These are phyloP conservation scores for Collybiopsis confluens DNA, from an alignment of 768 basidiomycete genomes.

Conservation along the genomic window DNA sequence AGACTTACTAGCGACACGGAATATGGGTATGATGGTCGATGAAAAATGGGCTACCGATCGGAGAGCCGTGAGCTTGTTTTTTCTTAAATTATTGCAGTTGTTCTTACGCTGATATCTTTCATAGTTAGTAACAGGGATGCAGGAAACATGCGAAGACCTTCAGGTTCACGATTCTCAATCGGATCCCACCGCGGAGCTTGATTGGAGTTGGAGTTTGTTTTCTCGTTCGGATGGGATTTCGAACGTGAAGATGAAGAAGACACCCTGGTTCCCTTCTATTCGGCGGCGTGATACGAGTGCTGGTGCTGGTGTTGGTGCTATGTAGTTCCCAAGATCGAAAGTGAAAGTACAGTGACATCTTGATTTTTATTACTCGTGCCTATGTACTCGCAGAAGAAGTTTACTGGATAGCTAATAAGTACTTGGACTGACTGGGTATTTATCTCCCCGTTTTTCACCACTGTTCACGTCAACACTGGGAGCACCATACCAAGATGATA, in stretches of 20 bases:
- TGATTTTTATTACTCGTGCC: neutral
- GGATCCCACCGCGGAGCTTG: neutral
- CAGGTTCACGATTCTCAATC: neutral
- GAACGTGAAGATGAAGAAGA: neutral
- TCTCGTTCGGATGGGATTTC: neutral
- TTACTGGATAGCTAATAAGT: too few relatives aligned
- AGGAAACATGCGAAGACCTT: neutral
- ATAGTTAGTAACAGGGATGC: slow-evolving; percentile 1
- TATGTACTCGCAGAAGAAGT: too few relatives aligned
- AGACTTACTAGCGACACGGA: neutral
- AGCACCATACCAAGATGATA: too few relatives aligned
- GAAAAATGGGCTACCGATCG: neutral
- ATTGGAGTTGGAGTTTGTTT: slow-evolving; percentile 1
- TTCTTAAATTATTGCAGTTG: neutral
- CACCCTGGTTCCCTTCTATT: slow-evolving; percentile 5
- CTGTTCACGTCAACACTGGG: too few relatives aligned
- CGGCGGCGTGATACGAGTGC: neutral
- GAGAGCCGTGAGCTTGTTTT: neutral
- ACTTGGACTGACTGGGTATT: too few relatives aligned
- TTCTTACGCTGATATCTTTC: neutral
- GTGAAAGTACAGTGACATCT: neutral
- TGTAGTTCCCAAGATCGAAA: neutral
- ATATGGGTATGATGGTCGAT: neutral
- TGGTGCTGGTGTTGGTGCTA: neutral
- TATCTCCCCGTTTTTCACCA: too few relatives aligned